A percentile compares a stretch with the other conserved stretches of the same genome.
Evolutionary conservation across 2,329 filamentous ascomycete species (phyloP).

Genomic region (Sclerotinia sclerotiorum): DNA sequence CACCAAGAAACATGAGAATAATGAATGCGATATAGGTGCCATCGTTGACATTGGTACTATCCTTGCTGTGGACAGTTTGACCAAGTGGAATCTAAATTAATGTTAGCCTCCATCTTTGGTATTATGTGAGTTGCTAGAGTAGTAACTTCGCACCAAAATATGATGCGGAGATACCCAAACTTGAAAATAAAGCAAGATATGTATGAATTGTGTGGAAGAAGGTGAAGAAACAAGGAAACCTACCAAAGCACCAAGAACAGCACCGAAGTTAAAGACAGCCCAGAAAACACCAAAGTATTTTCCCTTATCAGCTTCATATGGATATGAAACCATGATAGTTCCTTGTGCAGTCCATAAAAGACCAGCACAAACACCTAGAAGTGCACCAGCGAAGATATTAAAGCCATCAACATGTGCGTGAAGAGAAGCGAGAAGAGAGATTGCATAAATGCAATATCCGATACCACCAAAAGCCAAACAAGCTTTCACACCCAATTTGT

Average conservation of each 20-base stretch:
- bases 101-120: slow-evolving; percentile 1
- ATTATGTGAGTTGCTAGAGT: not conserved
- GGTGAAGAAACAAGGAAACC: slow-evolving; percentile 31
- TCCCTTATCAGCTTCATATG: slow-evolving; percentile 76
- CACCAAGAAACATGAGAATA: slow-evolving; percentile 74
- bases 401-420: slow-evolving; percentile 68
- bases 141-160: not conserved
- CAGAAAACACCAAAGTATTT: slow-evolving; percentile 89
- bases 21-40: slow-evolving; percentile 90
- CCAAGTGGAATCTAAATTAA: slow-evolving; percentile 63
- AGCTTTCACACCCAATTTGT: slow-evolving; percentile 67
- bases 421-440: slow-evolving; percentile 68
- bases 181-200: not conserved
- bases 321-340: slow-evolving; percentile 88
- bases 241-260: slow-evolving; percentile 74
- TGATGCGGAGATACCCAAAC: not conserved
- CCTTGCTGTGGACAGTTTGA: slow-evolving; percentile 63
- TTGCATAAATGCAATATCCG: slow-evolving; percentile 74
- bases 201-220: not conserved
- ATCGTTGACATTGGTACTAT: slow-evolving; percentile 57
- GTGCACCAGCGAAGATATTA: slow-evolving; percentile 72
- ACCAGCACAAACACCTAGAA: slow-evolving; percentile 76
- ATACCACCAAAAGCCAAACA: slow-evolving; percentile 72
- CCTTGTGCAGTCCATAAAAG: slow-evolving; percentile 82
- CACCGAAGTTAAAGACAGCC: slow-evolving; percentile 92